Evolutionary conservation across 1,139 yeast species (phyloP).

Genomic region (Kodamaea sp.): DNA sequence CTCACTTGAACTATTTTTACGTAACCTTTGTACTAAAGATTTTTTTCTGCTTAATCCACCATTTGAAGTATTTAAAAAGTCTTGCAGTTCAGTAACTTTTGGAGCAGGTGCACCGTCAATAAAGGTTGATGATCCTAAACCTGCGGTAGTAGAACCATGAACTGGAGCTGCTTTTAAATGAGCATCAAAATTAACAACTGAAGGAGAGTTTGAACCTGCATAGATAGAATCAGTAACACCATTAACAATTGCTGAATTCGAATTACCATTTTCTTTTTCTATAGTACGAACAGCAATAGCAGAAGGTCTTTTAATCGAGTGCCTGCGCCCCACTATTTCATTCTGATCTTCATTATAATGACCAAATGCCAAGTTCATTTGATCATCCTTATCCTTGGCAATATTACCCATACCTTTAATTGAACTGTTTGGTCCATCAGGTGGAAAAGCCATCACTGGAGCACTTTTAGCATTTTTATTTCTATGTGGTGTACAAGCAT

Average conservation of each 20-base stretch:
- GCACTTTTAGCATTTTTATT: constrained; percentile 78
- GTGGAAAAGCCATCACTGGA: constrained; percentile 94
- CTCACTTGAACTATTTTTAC: constrained; percentile 42
- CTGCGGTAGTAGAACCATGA: constrained; percentile 82
- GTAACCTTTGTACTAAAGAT: constrained; percentile 66
- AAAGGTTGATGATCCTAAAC: constrained; percentile 89
- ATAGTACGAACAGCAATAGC: constrained; percentile 14
- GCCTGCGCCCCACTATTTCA: constrained; percentile 33
- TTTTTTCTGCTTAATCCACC: constrained; percentile 65
- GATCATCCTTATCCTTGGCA: constrained; percentile 48
- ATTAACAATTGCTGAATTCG: not conserved
- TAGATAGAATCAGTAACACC: constrained; percentile 1
- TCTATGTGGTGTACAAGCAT: constrained; percentile 96
- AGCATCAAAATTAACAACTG: constrained; percentile 69
- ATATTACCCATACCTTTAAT: constrained; percentile 57
- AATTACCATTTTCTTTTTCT: constrained; percentile 5
- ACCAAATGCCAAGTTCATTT: constrained; percentile 63
- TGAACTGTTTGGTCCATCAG: constrained; percentile 89
- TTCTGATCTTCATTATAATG: constrained; percentile 36
- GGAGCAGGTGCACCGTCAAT: constrained; percentile 97
- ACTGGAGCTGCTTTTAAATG: constrained; percentile 64
- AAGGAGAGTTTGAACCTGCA: constrained; percentile 22
- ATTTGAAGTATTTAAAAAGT: constrained; percentile 25
- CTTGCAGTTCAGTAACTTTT: constrained; percentile 22
- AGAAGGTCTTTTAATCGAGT: constrained; percentile 16